Percentiles rank a stretch among this genome's conserved stretches.
Evolutionary conservation across 2,329 filamentous ascomycete species (phyloP).

Genomic region (Calonectria montana): DNA sequence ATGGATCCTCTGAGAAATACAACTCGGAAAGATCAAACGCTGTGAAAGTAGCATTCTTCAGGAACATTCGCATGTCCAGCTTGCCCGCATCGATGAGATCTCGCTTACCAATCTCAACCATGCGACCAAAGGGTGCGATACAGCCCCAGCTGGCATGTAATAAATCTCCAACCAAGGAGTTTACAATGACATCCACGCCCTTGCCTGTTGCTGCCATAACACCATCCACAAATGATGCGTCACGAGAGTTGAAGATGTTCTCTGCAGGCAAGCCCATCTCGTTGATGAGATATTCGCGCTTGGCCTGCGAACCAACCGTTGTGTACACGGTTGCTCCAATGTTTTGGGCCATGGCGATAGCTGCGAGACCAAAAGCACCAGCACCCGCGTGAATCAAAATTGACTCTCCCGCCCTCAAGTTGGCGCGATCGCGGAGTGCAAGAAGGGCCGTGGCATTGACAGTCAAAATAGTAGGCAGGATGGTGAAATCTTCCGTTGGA

Average conservation of each 20-base stretch:
- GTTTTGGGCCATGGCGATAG: not conserved
- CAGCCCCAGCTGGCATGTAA: constrained; percentile 1
- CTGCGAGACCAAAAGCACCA: not conserved
- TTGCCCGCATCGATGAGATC: constrained; percentile 3
- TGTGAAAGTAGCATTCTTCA: not conserved
- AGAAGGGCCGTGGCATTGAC: not conserved
- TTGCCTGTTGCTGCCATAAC: not conserved
- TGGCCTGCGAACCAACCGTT: not conserved
- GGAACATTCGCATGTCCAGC: not conserved
- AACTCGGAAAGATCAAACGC: not conserved
- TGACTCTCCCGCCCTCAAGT: not conserved
- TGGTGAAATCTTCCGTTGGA: not conserved
- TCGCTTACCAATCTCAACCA: constrained; percentile 6
- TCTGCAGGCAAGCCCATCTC: not conserved
- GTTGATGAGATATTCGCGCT: not conserved
- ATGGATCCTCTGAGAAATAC: not conserved
- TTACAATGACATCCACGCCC: not conserved
- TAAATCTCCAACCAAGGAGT: not conserved
- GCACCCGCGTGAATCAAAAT: not conserved
- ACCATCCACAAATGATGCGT: not conserved
- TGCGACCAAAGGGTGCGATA: constrained; percentile 3
- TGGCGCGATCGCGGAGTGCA: not conserved
- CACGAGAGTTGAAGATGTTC: not conserved
- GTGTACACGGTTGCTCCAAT: not conserved
- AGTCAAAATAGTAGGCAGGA: not conserved